These are phyloP conservation scores for Aspergillus glaucus DNA, from an alignment of 2,329 filamentous ascomycete genomes.

Conservation along the genomic window DNA sequence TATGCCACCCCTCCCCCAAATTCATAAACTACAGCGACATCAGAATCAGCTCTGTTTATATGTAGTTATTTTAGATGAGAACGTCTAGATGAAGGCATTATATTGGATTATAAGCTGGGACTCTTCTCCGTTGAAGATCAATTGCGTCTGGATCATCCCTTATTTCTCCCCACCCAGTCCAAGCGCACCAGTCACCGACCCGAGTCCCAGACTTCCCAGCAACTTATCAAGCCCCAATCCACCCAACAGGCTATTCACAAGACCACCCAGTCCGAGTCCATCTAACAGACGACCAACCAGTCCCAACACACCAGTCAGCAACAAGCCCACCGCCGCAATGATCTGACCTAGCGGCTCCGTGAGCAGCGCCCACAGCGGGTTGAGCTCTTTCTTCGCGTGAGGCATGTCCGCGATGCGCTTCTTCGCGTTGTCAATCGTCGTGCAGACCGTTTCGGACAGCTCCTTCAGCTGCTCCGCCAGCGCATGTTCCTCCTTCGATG, in stretches of 20 bases:
- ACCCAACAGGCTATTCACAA: slow-evolving; percentile 71
- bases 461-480: slow-evolving; percentile 81
- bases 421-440: slow-evolving; percentile 81
- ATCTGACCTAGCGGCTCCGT: slow-evolving; percentile 85
- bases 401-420: slow-evolving; percentile 87
- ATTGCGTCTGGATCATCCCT: slow-evolving; percentile 14
- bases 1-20: too few species aligned
- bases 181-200: slow-evolving; percentile 35
- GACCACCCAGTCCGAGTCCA: slow-evolving; percentile 72
- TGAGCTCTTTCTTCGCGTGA: slow-evolving; percentile 89
- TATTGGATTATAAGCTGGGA: too few species aligned
- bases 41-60: too few species aligned
- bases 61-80: too few species aligned
- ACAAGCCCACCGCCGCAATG: slow-evolving; percentile 75
- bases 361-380: slow-evolving; percentile 73
- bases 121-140: too few species aligned
- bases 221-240: slow-evolving; percentile 60
- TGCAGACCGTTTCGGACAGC: slow-evolving; percentile 71
- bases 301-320: slow-evolving; percentile 75
- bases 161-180: slow-evolving; percentile 48
- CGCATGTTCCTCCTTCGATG: slow-evolving; percentile 74
- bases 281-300: slow-evolving; percentile 75
- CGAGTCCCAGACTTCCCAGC: slow-evolving; percentile 48
- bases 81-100: too few species aligned
- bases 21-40: too few species aligned